Evolutionary conservation across 2,329 filamentous ascomycete species (phyloP), one percentile per base, ranked within the genome.

Genomic region (Botryotinia calthae): DNA sequence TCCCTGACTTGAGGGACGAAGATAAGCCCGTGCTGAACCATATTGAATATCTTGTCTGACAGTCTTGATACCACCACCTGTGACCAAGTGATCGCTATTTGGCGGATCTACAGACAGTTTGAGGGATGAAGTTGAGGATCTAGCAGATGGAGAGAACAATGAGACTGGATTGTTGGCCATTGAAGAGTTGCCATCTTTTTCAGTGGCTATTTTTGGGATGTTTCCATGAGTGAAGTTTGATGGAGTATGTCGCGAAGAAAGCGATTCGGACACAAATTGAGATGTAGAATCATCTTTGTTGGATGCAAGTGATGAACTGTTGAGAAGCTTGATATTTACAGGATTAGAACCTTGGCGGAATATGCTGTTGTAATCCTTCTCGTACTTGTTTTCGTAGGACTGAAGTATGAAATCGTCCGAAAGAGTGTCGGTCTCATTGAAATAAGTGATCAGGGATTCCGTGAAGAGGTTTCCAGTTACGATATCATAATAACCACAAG

Each of bases 401-500:
- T 84, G 81, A 10, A 81, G 77, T 12, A 82, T 68, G 72, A 86
- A 84, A 10, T 80, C 73, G 4, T 76, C 70, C 28, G 81, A 80
- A 20, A 83, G 72, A 25, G 70, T 78, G 12, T 76, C 76, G 3
- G 84, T 84, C 73, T 86, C 85, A 75, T 86, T 86, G 81, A 86
- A 86, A 78, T 86, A 86, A 7, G 84, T 79, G 65, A 86, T 84
- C 40, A 84, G 81, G 12, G 83, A 83, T 62, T 86, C 85, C 0
- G 84, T 86, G 74, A 83, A 86, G 18, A 85, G 75, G 28, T 81
- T 76, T 14, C 80, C 76, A 3, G 82, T 82, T 12, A 76, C 73
- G 1, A 77, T 73, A 74, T 86, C 84, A 72, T 82, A 81, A 73
- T 83, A 86, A 20, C 85, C 85, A 75, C 85, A 86, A 40, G 81